Evolutionary conservation across 2,329 filamentous ascomycete species (phyloP).

Genomic region (Sordariomycetes sp.): DNA sequence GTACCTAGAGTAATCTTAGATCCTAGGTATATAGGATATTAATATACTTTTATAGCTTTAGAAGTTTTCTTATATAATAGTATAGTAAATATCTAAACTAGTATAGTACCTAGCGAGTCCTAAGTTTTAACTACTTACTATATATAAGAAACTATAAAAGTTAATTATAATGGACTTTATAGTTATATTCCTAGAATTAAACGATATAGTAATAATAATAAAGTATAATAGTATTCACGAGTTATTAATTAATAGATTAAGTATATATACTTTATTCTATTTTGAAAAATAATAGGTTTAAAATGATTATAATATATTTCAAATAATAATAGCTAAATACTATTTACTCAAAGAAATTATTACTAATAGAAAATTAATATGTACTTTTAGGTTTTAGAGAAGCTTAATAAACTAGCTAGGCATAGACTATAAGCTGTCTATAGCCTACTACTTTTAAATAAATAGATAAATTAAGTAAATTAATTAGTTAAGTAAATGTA

Average conservation of each 20-base stretch:
- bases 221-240: neutral
- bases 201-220: neutral
- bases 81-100: too few species aligned
- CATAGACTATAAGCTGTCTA: neutral
- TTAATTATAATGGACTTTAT: neutral
- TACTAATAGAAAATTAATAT: neutral
- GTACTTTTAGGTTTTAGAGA: neutral
- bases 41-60: too few species aligned
- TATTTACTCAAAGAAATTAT: neutral
- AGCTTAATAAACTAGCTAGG: neutral
- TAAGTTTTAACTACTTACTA: conserved; percentile 3
- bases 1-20: too few species aligned
- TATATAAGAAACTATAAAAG: conserved; percentile 6
- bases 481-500: neutral
- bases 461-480: neutral
- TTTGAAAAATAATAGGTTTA: neutral
- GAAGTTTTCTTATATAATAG: too few species aligned
- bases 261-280: neutral
- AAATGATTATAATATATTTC: neutral
- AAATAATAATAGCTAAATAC: neutral
- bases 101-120: too few species aligned
- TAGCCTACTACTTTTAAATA: neutral
- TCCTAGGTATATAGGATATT: too few species aligned
- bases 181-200: neutral
- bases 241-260: neutral